These are phyloP conservation scores for Paraphaeosphaeria sporulosa DNA, from an alignment of 2,329 filamentous ascomycete species.

Conservation along the genomic window DNA sequence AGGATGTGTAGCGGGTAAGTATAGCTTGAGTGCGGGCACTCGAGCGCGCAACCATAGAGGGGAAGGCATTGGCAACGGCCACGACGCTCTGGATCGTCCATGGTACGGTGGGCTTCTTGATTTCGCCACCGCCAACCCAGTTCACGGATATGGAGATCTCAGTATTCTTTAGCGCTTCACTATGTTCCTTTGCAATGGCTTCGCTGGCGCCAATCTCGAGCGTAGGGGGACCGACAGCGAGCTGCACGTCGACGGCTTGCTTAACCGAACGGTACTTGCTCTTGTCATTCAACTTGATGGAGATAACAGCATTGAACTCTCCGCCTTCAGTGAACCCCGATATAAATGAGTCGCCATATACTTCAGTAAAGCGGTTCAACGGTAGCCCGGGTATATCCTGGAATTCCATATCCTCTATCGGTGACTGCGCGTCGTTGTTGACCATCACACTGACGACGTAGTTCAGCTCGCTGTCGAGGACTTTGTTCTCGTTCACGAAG, in stretches of 20 bases:
- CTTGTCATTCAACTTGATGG: constrained; percentile 43
- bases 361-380: constrained; percentile 40
- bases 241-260: constrained; percentile 40
- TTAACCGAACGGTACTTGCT: constrained; percentile 41
- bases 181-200: constrained; percentile 29
- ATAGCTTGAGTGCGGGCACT: constrained; percentile 41
- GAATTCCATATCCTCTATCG: constrained; percentile 32
- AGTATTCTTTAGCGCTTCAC: constrained; percentile 35
- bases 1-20: constrained; percentile 39
- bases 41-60: constrained; percentile 42
- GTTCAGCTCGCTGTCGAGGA: constrained; percentile 40
- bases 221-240: constrained; percentile 34
- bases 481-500: constrained; percentile 42
- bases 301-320: constrained; percentile 45
- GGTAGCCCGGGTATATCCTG: constrained; percentile 36
- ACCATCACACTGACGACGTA: constrained; percentile 41
- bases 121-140: constrained; percentile 44
- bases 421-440: constrained; percentile 32
- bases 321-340: constrained; percentile 44
- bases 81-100: constrained; percentile 43
- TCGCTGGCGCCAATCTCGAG: constrained; percentile 36
- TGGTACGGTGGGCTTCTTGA: constrained; percentile 41
- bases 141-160: constrained; percentile 46
- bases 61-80: constrained; percentile 44
- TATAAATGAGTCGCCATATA: constrained; percentile 46